Percentiles rank a stretch among this genome's conserved stretches.
Conservation (phyloP, 2,329 filamentous ascomycete species). For the Westerdykella aurantiaca region DNA sequence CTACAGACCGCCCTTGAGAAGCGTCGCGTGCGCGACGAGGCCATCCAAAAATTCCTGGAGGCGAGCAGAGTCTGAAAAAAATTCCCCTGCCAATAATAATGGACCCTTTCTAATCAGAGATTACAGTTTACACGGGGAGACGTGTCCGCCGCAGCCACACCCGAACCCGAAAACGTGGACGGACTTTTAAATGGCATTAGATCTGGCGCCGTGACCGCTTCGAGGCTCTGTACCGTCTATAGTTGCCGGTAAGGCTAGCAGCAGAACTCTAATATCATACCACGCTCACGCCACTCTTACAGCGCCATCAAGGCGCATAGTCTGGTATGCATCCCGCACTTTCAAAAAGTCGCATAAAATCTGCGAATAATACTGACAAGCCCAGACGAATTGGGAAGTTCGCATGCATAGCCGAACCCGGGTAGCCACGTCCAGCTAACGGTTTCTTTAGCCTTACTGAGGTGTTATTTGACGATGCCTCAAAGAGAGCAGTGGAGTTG, state of each 20-base stretch:
- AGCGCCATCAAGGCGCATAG: constrained; percentile 29
- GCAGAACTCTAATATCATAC: constrained; percentile 11
- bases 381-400: constrained; percentile 40
- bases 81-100: not conserved
- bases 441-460: constrained; percentile 39
- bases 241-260: constrained; percentile 24
- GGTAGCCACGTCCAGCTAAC: constrained; percentile 36
- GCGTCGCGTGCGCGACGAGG: constrained; percentile 19
- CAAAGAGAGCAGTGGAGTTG: constrained; percentile 37
- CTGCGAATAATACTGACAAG: constrained; percentile 23
- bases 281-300: constrained; percentile 32
- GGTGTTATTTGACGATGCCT: constrained; percentile 43
- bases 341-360: not conserved
- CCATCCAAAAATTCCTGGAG: constrained; percentile 19
- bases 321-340: constrained; percentile 15
- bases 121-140: not conserved
- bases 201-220: constrained; percentile 25
- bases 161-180: constrained; percentile 12
- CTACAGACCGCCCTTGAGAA: constrained; percentile 21
- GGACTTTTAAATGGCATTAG: constrained; percentile 18
- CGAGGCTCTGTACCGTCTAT: constrained; percentile 24
- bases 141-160: not conserved
- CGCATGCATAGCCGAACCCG: constrained; percentile 48
- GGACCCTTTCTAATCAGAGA: constrained; percentile 6
- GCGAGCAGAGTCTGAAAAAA: not conserved